These are phyloP conservation scores for Dittrichia graveolens DNA, from an alignment of 129 eudicot genomes.

Conservation along the genomic window DNA sequence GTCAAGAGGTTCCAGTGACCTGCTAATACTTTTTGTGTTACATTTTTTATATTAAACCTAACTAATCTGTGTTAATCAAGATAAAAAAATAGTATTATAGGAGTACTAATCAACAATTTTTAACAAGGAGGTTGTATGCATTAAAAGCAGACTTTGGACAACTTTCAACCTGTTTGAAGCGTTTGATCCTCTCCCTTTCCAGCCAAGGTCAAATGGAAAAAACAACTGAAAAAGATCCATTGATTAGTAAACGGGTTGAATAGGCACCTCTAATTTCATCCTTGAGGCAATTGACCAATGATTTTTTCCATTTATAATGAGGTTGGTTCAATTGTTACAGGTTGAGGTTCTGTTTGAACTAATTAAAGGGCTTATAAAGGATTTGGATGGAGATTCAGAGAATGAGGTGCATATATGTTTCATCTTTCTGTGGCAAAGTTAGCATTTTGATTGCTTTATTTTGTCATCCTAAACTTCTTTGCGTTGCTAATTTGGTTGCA, in stretches of 20 bases:
- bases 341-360: constrained; percentile 94
- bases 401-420: constrained; percentile 69
- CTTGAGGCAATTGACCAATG: constrained; percentile 5
- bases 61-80: too few species aligned
- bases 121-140: not conserved
- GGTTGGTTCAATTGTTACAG: constrained; percentile 48
- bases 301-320: constrained; percentile 27
- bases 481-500: not conserved
- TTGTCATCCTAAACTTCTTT: constrained; percentile 5
- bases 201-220: too few species aligned
- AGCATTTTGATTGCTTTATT: constrained; percentile 9
- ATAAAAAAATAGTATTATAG: not conserved
- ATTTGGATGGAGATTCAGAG: constrained; percentile 58
- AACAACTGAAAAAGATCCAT: not conserved
- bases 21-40: not conserved
- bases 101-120: not conserved
- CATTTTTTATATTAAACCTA: not conserved
- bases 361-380: constrained; percentile 88
- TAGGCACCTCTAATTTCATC: constrained; percentile 2
- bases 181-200: not conserved
- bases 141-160: not conserved
- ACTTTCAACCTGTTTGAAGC: not conserved
- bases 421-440: constrained; percentile 22
- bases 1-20: not conserved
- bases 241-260: not conserved